These are phyloP conservation scores for Fusarium sp. DNA, from an alignment of 2,329 filamentous ascomycete species.

Conservation along the genomic window DNA sequence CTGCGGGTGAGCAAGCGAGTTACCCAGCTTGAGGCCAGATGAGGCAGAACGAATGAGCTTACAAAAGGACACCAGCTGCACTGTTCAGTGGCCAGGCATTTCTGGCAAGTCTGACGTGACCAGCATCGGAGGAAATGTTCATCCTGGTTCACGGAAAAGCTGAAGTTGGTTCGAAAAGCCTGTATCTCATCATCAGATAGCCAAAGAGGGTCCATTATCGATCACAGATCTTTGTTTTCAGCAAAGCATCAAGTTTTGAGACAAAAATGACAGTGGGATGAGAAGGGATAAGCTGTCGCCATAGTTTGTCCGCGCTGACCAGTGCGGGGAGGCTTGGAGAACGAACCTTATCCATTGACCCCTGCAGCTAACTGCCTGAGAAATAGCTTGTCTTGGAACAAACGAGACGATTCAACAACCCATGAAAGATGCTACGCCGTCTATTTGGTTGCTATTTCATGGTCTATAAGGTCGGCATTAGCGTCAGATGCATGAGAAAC, in stretches of 20 bases:
- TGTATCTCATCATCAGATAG: slow-evolving; percentile 25
- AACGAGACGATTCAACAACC: background rate
- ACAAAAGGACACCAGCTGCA: slow-evolving; percentile 71
- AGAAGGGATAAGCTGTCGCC: slow-evolving; percentile 5
- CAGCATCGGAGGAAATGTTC: slow-evolving; percentile 67
- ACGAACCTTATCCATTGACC: slow-evolving; percentile 21
- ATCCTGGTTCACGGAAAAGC: slow-evolving; percentile 48
- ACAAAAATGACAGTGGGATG: background rate
- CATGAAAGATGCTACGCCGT: background rate
- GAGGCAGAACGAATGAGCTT: slow-evolving; percentile 36
- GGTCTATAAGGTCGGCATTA: slow-evolving; percentile 4
- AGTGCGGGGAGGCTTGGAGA: slow-evolving; percentile 28
- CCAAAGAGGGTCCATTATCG: slow-evolving; percentile 28
- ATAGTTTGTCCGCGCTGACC: slow-evolving; percentile 12
- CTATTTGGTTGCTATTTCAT: slow-evolving; percentile 11
- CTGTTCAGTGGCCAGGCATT: slow-evolving; percentile 60
- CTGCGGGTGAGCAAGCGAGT: slow-evolving; percentile 18
- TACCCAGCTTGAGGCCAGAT: background rate
- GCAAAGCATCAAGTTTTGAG: background rate
- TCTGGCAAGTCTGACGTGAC: slow-evolving; percentile 64
- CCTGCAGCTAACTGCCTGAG: slow-evolving; percentile 11
- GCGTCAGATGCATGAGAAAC: slow-evolving; percentile 10
- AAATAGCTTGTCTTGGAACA: background rate
- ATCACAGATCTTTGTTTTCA: background rate
- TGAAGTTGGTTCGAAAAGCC: slow-evolving; percentile 52